Evolutionary conservation across 306 rosid genomes (phyloP), one percentile per base, ranked within the genome.

Genomic region (Inga leiocalycina): DNA sequence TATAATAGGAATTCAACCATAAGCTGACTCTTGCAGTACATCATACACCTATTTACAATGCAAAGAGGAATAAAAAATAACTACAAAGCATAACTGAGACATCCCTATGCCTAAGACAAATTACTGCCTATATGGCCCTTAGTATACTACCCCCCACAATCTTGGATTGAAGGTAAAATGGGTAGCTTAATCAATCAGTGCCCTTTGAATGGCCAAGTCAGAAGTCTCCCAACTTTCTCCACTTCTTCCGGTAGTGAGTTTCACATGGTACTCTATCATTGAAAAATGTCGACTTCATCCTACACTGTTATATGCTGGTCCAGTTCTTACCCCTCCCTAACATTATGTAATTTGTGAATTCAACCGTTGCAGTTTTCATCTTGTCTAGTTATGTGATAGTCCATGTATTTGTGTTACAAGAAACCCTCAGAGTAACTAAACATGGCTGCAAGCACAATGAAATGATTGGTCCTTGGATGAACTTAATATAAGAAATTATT

Each of bases 341-440:
- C 45, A 34, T 72, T 77, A 68, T 46, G 77, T 52, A 46, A 52
- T 81, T 77, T 79, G 30, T n/a, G 65, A 57, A 57, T 57, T 57
- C 12, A 57, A n/a, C 65, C 32, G 0, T 57, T 64, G 70, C 70
- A 64, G 70, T 79, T 69, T 10, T 56, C 69, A 17, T 71, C 54
- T 71, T 52, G 80, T 68, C 74, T 69, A 8, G 30, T 57, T 67
- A 56, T 85, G 75, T 45, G 57, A 20, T 19, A 62, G 71, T 76
- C 16, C 67, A 9, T 61, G 8, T 62, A 48, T 51, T 1, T 67
- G 27, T 67, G 73, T 41, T 65, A 10, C 32, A 37, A 35, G 73
- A 35, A 68, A 35, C 15, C 27, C 30, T 20, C 15, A 65, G 2
- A 39, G 19, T 35, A 37, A 35, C 27, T 37, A 8, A 16, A 68